Conservation (phyloP, 2,329 filamentous ascomycete genomes). For the Bipolaris sorokiniana region DNA sequence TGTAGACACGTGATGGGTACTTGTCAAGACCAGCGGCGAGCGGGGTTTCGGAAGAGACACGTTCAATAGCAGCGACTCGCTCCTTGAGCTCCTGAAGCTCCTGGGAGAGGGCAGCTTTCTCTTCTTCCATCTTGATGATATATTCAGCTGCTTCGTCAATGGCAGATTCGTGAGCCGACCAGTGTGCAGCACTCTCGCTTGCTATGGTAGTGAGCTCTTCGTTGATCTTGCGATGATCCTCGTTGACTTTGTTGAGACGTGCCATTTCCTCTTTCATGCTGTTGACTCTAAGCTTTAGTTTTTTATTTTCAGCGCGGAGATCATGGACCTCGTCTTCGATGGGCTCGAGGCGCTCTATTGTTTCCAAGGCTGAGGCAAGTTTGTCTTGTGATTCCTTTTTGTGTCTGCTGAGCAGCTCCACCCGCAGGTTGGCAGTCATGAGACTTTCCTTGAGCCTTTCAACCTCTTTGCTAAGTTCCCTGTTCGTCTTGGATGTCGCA, state of each 20-base stretch:
- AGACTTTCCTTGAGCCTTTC: constrained; percentile 35
- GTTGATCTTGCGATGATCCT: constrained; percentile 26
- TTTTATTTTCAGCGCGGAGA: constrained; percentile 33
- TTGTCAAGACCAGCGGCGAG: constrained; percentile 23
- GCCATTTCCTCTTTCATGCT: constrained; percentile 28
- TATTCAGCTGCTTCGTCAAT: constrained; percentile 44
- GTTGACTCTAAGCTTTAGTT: constrained; percentile 29
- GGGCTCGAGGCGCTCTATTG: constrained; percentile 35
- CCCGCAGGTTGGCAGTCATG: constrained; percentile 42
- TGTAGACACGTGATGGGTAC: constrained; percentile 36
- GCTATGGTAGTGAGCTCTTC: constrained; percentile 36
- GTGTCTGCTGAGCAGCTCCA: constrained; percentile 39
- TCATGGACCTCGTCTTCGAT: constrained; percentile 37
- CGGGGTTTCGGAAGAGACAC: constrained; percentile 13
- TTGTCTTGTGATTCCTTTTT: constrained; percentile 39
- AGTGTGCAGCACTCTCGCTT: constrained; percentile 33
- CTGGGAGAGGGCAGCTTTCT: constrained; percentile 31
- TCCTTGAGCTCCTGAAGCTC: constrained; percentile 34
- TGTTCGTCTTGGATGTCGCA: constrained; percentile 36
- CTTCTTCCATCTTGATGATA: constrained; percentile 38
- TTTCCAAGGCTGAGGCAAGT: constrained; percentile 32
- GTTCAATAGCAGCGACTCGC: constrained; percentile 24
- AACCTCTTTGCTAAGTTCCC: constrained; percentile 37
- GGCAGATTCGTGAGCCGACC: constrained; percentile 35
- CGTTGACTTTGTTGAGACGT: constrained; percentile 22